These are phyloP conservation scores for Cladosporium austrohemisphaericum DNA, from an alignment of 2,329 filamentous ascomycete species.

Conservation along the genomic window DNA sequence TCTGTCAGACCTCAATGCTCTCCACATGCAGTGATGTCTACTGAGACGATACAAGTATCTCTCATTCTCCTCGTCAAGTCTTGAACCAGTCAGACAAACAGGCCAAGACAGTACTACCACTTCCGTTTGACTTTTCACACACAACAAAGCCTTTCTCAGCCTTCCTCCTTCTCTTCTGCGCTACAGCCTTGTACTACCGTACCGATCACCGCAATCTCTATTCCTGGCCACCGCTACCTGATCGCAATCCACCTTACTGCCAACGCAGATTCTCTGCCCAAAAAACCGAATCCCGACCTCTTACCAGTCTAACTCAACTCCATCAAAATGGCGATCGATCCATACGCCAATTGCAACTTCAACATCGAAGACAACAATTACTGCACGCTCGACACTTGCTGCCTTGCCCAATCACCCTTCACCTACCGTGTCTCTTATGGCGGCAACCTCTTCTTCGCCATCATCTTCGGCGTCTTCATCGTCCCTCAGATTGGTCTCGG, in stretches of 20 bases:
- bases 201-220: no score
- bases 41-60: constrained; percentile 2
- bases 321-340: constrained; percentile 13
- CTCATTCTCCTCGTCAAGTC: neutral
- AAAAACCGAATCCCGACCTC: neutral
- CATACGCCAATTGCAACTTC: constrained; percentile 23
- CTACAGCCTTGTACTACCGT: neutral
- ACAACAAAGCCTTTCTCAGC: neutral
- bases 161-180: neutral
- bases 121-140: neutral
- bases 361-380: constrained; percentile 15
- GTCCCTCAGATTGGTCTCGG: constrained; percentile 49
- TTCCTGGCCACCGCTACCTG: neutral
- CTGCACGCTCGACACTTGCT: constrained; percentile 31
- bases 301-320: neutral
- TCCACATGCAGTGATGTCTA: neutral
- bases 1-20: neutral
- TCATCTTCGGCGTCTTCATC: constrained; percentile 49
- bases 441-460: constrained; percentile 45
- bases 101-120: constrained; percentile 2
- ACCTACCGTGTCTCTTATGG: constrained; percentile 51
- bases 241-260: neutral
- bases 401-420: constrained; percentile 39
- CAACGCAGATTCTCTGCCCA: neutral
- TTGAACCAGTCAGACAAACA: neutral